Evolutionary conservation across 2,329 filamentous ascomycete species (phyloP), one percentile per base, ranked within the genome.

Genomic region (Aureobasidium lini): DNA sequence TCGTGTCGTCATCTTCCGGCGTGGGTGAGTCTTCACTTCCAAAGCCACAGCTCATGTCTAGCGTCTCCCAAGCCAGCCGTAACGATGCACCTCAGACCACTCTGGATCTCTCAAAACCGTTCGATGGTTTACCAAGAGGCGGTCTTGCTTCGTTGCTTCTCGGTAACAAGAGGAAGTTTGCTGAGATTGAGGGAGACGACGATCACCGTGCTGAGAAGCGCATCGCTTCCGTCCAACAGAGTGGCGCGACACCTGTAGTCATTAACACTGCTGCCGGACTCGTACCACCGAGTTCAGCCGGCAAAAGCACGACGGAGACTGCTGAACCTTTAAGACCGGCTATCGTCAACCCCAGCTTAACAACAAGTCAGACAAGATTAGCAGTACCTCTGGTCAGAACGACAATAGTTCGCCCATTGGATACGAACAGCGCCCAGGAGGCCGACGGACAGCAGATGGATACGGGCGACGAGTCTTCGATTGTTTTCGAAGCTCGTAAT

Each of bases 91-190:
- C 91, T 0, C 88, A 92, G 66, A 88, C 89, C 10, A 85, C 93
- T 18, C 76, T 99, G 8, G 94, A 99, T 72, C 80, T 99, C 2
- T 94, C 90, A 15, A 95, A 94, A 68, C 94, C 94, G 0, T 96
- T 92, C 64, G 93, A 99, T 65, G 92, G 93, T 1, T 79, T 97
- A 43, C 94, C 94, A 0, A 90, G 89, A 70, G 94, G 94, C 28
- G 94, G 94, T 2, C 81, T 99, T 16, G 85, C 89, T 1, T 82
- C 90, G 2, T 84, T 99, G 76, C 77, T 99, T 1, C 81, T 97
- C 18, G 94, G 94, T 0, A 99, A 96, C 71, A 99, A 97, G 75
- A 83, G 94, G 29, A 96, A 94, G 68, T 85, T 88, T 49, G 82
- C 84, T 15, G 81, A 83, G 6, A 74, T 88, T 4, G 89, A 95